Evolutionary conservation across 768 basidiomycete species (phyloP).

Genomic region (Termitomyces titanicus): DNA sequence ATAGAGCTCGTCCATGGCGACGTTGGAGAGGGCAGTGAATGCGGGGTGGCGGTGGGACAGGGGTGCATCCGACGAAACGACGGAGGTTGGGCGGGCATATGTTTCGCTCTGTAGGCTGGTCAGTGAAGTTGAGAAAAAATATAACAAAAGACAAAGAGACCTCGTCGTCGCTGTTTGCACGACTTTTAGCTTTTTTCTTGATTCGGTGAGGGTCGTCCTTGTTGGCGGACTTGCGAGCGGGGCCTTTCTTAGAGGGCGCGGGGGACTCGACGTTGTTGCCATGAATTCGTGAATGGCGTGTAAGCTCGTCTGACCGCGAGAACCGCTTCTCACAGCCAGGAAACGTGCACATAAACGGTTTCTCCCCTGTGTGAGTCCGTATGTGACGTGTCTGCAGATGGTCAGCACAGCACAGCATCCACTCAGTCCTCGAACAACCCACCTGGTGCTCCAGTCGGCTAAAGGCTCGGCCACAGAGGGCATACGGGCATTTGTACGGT

Average conservation of each 20-base stretch:
- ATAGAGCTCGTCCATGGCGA: conserved; percentile 88
- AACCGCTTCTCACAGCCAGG: conserved; percentile 98
- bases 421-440: conserved; percentile 14
- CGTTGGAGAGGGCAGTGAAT: conserved; percentile 64
- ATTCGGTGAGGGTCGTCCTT: conserved; percentile 13
- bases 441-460: conserved; percentile 96
- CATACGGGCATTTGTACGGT: conserved; percentile 96
- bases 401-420: neutral
- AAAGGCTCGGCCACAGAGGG: conserved; percentile 91
- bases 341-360: conserved; percentile 90
- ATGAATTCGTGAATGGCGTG: conserved; percentile 93
- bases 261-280: conserved; percentile 40
- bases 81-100: conserved; percentile 54
- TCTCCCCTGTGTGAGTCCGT: conserved; percentile 97
- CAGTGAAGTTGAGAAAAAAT: neutral
- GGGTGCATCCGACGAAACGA: conserved; percentile 42
- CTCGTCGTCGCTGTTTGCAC: conserved; percentile 82
- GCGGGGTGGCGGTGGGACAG: conserved; percentile 40
- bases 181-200: conserved; percentile 78
- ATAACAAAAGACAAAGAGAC: conserved; percentile 27
- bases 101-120: conserved; percentile 41
- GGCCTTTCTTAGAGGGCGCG: conserved; percentile 11
- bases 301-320: conserved; percentile 97
- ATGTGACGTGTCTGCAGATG: conserved; percentile 86
- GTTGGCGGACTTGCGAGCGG: neutral